Conservation (phyloP, 2,329 filamentous ascomycete species). For the Diaporthe citri region DNA sequence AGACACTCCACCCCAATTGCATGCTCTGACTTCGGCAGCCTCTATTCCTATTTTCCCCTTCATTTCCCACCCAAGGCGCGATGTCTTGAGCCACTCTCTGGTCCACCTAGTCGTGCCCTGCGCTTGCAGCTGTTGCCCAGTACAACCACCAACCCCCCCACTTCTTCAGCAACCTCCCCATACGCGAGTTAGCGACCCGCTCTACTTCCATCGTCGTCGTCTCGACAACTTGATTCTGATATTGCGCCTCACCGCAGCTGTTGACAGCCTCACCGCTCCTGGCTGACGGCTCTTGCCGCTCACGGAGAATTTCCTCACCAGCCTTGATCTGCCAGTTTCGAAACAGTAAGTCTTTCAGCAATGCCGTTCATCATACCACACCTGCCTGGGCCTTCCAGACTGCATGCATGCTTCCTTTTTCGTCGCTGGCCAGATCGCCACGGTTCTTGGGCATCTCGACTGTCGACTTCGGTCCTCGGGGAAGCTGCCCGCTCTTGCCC, state of each 20-base stretch:
- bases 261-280: not conserved
- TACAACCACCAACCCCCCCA: not conserved
- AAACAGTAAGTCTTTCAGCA: not conserved
- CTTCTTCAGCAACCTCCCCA: slow-evolving; percentile 18
- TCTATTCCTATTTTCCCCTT: not conserved
- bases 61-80: not conserved
- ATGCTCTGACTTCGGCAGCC: too few species aligned
- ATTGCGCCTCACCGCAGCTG: not conserved
- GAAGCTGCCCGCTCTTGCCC: not conserved
- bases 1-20: not conserved
- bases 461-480: not conserved
- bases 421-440: not conserved
- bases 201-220: not conserved
- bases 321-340: not conserved
- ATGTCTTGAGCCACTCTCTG: not conserved
- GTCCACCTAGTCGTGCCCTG: not conserved
- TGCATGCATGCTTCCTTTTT: slow-evolving; percentile 11
- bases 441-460: not conserved
- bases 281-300: not conserved
- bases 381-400: not conserved
- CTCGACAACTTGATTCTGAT: not conserved
- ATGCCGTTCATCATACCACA: not conserved
- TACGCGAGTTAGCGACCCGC: not conserved
- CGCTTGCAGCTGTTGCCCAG: slow-evolving; percentile 17
- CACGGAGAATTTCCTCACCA: not conserved